Evolutionary conservation across 2,329 filamentous ascomycete species (phyloP), one percentile per base, ranked within the genome.

Genomic region (Fusarium coffeatum): DNA sequence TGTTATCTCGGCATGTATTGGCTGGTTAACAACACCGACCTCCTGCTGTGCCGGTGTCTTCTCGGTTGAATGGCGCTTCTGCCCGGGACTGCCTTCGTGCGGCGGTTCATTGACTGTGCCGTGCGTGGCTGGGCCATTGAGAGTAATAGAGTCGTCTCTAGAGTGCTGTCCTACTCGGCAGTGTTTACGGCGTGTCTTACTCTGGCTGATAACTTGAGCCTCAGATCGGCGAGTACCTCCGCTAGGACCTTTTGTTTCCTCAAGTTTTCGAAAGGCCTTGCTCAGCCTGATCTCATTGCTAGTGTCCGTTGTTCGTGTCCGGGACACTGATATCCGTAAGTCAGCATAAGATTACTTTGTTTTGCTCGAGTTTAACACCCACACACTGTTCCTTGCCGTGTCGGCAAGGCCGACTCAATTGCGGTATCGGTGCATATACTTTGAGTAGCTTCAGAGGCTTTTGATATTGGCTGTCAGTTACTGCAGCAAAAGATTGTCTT

Each of bases 221-320:
- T 68, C 50, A 16, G 23, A 16, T 46, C 46, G 63, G 54, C 43
- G 48, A 60, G 43, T 43, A 32, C 54, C 43, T 25, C 51, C 27
- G 43, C 47, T 40, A 34, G 54, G 28, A 28, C 22, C 43, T 16
- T 61, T 61, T 25, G 42, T 42, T 30, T 47, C 41, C 27, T 71
- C 68, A 22, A 68, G 42, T 25, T 47, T 40, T 37, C 59, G 59
- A 22, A 74, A 65, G 22, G 49, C 59, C 32, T 54, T 64, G 48
- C 76, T 79, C 34, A 83, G 75, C 59, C 83, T 79, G 22, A 85
- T 72, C 22, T 75, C 73, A 20, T 64, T 71, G 30, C 51, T 61
- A 42, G 56, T 47, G 53, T 75, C 66, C 12, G 72, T 48, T 20
- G 61, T 73, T 48, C 71, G 72, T 37, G 55, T 66, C 40, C 68